Evolutionary conservation across 2,329 filamentous ascomycete genomes (phyloP).

Genomic region (Exutisphaerella laricina): DNA sequence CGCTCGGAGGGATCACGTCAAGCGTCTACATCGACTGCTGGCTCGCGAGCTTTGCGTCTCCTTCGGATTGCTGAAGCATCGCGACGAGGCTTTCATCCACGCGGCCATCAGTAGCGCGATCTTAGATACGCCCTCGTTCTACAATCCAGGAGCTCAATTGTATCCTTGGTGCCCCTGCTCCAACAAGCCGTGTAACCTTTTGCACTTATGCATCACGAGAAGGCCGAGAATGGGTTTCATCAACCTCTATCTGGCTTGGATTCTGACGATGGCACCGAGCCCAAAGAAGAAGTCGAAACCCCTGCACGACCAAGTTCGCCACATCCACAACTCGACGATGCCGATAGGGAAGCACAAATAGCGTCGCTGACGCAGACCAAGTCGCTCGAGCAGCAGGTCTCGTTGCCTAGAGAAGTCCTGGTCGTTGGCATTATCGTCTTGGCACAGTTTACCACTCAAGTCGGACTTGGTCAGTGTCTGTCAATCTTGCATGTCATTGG

Average conservation of each 20-base stretch:
- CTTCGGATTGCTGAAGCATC: not conserved
- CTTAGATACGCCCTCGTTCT: too few relatives aligned
- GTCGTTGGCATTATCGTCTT: conserved; percentile 28
- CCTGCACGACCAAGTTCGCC: conserved; percentile 11
- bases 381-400: conserved; percentile 26
- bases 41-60: too few relatives aligned
- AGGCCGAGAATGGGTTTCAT: not conserved
- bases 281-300: conserved; percentile 17
- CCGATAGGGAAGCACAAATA: conserved; percentile 4
- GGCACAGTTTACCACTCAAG: conserved; percentile 29
- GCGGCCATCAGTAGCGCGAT: not conserved
- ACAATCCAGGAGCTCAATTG: not conserved
- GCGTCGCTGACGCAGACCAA: conserved; percentile 14
- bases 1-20: not conserved
- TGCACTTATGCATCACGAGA: not conserved
- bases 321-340: conserved; percentile 10
- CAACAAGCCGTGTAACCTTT: too few relatives aligned
- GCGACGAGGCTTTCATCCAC: not conserved
- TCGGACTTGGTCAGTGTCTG: conserved; percentile 25
- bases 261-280: not conserved
- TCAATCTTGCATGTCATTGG: conserved; percentile 38
- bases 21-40: not conserved
- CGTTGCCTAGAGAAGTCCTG: conserved; percentile 28
- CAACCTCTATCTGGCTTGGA: not conserved
- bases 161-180: not conserved